phyloP scores from a whole-genome alignment of 106 monocot species.

The Dactylorhiza incarnata region DNA sequence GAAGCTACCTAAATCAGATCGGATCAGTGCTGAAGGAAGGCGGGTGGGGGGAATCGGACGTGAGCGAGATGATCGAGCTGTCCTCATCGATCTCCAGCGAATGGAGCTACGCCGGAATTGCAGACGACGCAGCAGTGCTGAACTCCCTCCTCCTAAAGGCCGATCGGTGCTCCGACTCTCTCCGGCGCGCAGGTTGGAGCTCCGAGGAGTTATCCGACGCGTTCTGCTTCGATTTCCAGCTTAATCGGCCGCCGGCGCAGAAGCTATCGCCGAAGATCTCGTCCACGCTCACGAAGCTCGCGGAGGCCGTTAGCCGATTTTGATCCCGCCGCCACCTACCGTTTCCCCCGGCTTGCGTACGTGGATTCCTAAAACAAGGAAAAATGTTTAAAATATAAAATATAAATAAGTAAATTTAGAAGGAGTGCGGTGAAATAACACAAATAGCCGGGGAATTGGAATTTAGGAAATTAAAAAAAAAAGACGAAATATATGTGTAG shows the following conservation, averaged over 20 bases:
- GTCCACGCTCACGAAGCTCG: constrained; percentile 21
- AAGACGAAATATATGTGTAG: no score
- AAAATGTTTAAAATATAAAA: no score
- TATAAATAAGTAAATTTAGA: no score
- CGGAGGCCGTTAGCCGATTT: constrained; percentile 11
- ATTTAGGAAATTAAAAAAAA: no score
- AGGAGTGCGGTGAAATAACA: no score
- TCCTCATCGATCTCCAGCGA: constrained; percentile 3
- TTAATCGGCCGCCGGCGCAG: background rate
- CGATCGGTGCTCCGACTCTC: constrained; percentile 30
- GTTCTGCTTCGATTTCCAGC: constrained; percentile 15
- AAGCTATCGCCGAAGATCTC: constrained; percentile 24
- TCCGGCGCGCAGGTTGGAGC: constrained; percentile 44
- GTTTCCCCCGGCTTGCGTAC: no score
- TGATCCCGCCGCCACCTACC: background rate
- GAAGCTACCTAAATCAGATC: constrained; percentile 22
- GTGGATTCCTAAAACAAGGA: no score
- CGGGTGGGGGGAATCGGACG: constrained; percentile 37
- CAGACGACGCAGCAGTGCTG: constrained; percentile 21
- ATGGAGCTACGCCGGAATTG: background rate
- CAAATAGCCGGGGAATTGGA: no score
- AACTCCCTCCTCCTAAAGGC: constrained; percentile 31
- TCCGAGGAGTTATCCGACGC: constrained; percentile 39
- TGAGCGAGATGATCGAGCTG: constrained; percentile 40
- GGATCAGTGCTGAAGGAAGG: constrained; percentile 21